These are phyloP conservation scores for Aspergillus proliferans DNA, from an alignment of 2,329 filamentous ascomycete genomes.

Conservation along the genomic window DNA sequence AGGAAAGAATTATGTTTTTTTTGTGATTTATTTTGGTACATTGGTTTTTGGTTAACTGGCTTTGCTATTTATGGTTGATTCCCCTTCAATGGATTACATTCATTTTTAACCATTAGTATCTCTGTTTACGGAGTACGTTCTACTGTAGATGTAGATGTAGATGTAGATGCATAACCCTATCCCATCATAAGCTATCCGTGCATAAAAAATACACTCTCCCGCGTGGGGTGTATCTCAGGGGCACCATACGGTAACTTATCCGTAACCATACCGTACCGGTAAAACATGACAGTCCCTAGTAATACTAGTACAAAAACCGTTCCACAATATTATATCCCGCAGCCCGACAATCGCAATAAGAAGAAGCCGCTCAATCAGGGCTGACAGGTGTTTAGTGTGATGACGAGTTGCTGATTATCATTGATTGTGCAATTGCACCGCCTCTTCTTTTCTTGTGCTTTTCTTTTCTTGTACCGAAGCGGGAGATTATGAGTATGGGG, in stretches of 20 bases:
- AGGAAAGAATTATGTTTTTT: neutral
- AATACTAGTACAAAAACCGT: neutral
- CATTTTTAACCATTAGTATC: constrained; percentile 11
- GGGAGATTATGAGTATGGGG: neutral
- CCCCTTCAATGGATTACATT: constrained; percentile 27
- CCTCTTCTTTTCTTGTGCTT: constrained; percentile 3
- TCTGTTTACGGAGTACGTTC: neutral
- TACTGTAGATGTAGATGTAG: neutral
- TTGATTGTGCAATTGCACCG: neutral
- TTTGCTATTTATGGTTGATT: constrained; percentile 1
- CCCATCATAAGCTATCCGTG: no score
- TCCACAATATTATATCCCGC: neutral
- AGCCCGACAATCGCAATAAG: neutral
- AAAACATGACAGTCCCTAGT: no score
- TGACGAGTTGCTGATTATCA: neutral
- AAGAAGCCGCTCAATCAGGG: neutral
- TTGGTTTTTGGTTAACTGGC: neutral
- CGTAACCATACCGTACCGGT: no score
- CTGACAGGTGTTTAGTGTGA: neutral
- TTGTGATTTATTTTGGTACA: constrained; percentile 5
- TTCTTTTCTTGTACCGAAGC: neutral
- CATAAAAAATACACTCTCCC: no score
- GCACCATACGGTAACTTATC: no score
- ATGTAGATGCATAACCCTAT: no score
- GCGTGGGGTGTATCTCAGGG: no score